phyloP scores from a whole-genome alignment of 176 grass and related monocot species.

The Luzula sylvatica region DNA sequence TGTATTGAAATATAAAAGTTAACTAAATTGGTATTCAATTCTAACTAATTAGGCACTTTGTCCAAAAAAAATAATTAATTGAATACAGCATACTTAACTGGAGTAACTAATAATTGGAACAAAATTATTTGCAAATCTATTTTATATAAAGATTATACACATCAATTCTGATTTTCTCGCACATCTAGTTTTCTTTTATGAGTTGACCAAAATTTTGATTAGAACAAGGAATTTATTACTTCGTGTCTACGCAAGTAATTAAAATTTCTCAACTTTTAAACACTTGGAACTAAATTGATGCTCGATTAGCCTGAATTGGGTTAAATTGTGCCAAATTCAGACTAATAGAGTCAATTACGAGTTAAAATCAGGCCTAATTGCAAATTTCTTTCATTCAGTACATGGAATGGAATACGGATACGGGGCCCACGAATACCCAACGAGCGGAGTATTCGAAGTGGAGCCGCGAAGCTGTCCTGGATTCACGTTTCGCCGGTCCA shows the following conservation, averaged over 20 bases:
- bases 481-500: constrained; percentile 64
- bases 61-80: too few species aligned
- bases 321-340: background rate
- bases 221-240: background rate
- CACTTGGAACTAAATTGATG: background rate
- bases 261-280: too few species aligned
- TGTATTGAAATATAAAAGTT: too few species aligned
- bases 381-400: constrained; percentile 19
- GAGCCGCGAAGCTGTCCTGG: constrained; percentile 80
- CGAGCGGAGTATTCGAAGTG: constrained; percentile 77
- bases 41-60: too few species aligned
- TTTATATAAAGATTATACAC: too few species aligned
- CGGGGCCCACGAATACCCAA: constrained; percentile 77
- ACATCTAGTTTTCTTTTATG: background rate
- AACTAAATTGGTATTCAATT: too few species aligned
- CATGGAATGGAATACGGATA: constrained; percentile 92
- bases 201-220: background rate
- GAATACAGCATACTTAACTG: too few species aligned
- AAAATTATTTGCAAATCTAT: too few species aligned
- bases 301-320: background rate
- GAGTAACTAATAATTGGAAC: too few species aligned
- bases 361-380: background rate
- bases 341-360: background rate
- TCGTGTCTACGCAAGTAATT: too few species aligned
- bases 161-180: background rate